phyloP scores from a whole-genome alignment of 257 asterid species.

The Petrea volubilis region DNA sequence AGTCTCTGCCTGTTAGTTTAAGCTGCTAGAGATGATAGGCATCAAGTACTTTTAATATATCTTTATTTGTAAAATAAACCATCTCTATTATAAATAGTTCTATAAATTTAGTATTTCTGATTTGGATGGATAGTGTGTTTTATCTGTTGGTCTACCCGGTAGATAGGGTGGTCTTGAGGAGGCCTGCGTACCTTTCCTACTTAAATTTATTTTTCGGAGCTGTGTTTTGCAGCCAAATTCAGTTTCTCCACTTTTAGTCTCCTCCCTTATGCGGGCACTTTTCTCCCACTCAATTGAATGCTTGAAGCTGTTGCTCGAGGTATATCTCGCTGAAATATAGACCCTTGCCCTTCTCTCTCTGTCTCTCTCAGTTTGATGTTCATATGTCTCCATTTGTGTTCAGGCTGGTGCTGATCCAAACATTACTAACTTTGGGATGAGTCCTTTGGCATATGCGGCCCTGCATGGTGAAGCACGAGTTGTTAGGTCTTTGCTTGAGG shows the following conservation, averaged over 20 bases:
- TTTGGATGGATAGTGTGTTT: neutral
- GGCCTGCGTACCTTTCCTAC: neutral
- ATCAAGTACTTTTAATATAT: too few species aligned
- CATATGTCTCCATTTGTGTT: neutral
- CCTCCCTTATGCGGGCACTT: constrained; percentile 24
- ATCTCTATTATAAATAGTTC: too few species aligned
- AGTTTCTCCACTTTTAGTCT: neutral
- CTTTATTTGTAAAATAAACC: too few species aligned
- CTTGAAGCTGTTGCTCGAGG: constrained; percentile 25
- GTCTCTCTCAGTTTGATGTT: neutral
- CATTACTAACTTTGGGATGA: neutral
- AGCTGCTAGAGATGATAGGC: too few species aligned
- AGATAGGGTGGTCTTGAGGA: neutral
- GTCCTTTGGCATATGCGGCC: constrained; percentile 27
- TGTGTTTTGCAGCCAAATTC: constrained; percentile 26
- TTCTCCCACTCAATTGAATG: constrained; percentile 15
- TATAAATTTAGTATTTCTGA: neutral
- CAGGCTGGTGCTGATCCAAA: constrained; percentile 37
- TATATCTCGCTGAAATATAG: neutral
- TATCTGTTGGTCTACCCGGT: neutral
- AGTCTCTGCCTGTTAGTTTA: too few species aligned
- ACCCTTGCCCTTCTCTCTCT: neutral
- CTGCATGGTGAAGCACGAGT: neutral
- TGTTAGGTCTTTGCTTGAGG: constrained; percentile 17
- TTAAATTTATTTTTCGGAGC: neutral